Conservation (phyloP, 352 stramenopile genomes). For the Pythium volutum region DNA sequence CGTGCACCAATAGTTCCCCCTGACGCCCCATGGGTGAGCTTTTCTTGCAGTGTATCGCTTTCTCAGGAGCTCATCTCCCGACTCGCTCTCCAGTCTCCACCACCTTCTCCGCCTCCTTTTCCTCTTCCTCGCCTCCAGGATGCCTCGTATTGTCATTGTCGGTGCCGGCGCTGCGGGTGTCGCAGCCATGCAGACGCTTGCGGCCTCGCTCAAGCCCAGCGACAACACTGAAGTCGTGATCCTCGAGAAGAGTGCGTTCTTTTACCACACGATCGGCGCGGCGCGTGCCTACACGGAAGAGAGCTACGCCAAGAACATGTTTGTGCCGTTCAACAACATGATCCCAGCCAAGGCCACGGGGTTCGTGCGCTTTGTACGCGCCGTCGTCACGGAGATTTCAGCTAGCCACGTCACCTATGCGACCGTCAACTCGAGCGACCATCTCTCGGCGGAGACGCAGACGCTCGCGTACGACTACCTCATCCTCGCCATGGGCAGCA, state of each 20-base stretch:
- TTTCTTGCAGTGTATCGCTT: no score
- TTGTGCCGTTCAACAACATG: slow-evolving; percentile 60
- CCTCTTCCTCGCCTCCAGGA: no score
- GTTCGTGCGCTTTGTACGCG: slow-evolving; percentile 21
- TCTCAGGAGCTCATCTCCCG: no score
- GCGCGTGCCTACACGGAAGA: slow-evolving; percentile 52
- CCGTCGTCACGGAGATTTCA: slow-evolving; percentile 18
- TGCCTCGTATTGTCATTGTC: slow-evolving; percentile 50
- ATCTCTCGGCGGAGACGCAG: slow-evolving; percentile 3
- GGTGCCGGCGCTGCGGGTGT: slow-evolving; percentile 53
- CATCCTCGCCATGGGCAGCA: slow-evolving; percentile 29
- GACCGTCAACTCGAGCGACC: slow-evolving; percentile 17
- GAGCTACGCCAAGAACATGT: slow-evolving; percentile 49
- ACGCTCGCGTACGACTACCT: slow-evolving; percentile 29
- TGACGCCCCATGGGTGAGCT: no score
- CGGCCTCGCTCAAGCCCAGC: slow-evolving; percentile 28
- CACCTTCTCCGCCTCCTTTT: no score
- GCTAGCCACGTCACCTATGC: slow-evolving; percentile 23
- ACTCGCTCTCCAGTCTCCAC: no score
- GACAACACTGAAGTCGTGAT: slow-evolving; percentile 56
- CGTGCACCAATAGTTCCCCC: no score
- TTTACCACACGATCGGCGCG: slow-evolving; percentile 43
- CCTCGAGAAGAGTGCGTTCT: slow-evolving; percentile 52
- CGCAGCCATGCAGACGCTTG: slow-evolving; percentile 36
- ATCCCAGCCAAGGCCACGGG: slow-evolving; percentile 28